Evolutionary conservation across 164 flowering plant genomes (phyloP), one percentile per base, ranked within the genome.

Genomic region (Vitis riparia): DNA sequence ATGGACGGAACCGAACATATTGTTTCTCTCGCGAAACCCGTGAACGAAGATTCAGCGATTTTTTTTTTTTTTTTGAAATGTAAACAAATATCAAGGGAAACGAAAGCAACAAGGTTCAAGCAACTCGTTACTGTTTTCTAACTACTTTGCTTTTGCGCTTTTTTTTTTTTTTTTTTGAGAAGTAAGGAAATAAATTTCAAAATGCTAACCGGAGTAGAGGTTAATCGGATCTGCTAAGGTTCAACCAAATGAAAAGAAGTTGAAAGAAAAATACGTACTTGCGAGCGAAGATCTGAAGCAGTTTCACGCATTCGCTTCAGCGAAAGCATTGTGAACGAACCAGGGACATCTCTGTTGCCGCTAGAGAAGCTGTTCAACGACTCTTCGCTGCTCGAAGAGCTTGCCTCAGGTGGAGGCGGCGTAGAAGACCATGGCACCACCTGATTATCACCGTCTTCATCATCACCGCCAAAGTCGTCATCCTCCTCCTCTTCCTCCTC

Each of bases 391-490:
- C 75, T 72, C 29, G 79, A 75, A 13, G 78, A 73, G 60, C 80
- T 78, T 47, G 73, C 59, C 19, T 66, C 29, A 27, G 82, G 80
- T 9, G 79, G 79, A 7, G 78, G 77, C 32, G 81, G 68, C 47
- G 74, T 50, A 5, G 70, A 69, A 8, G 79, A 71, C 84, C 71
- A 80, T 62, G 83, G 84, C 68, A 82, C 82, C 63, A 80, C 88
- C 63, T 78, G 82, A 75, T 71, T 78, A 27, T 79, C 84, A 13
- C 51, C 80, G 19, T 58, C 84, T 1, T 61, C 71, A 44, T 64
- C 66, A 1, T 59, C 73, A 23, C 27, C 65, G 23, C n/a, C 65
- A 3, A 8, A 10, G 0, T 53, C 59, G 3, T 51, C 14, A 13
- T 56, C 56, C 7, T 11, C 27, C 0, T 51, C 23, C n/a, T 44